Percentiles rank a stretch among this genome's conserved stretches.
Evolutionary conservation across 495 filamentous ascomycete genomes (phyloP).

Genomic region (Emericellopsis terricola): DNA sequence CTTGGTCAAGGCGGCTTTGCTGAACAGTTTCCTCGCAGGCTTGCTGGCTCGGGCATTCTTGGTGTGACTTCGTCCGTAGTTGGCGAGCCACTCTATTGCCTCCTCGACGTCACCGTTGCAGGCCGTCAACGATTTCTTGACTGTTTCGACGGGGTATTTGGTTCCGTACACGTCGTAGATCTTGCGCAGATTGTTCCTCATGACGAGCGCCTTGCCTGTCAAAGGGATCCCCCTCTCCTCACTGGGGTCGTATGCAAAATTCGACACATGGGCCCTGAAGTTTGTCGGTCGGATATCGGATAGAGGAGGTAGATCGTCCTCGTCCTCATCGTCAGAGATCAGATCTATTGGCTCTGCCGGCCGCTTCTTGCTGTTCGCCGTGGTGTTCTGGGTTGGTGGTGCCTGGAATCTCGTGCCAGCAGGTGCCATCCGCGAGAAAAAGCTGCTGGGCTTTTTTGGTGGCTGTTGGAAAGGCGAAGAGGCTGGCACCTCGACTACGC

Average conservation of each 20-base stretch:
- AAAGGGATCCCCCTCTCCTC: too few species aligned
- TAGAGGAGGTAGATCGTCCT: constrained; percentile 3
- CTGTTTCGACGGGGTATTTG: not conserved
- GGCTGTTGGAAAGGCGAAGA: constrained; percentile 55
- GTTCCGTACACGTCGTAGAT: constrained; percentile 1
- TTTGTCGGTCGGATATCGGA: constrained; percentile 3
- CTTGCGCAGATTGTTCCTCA: not conserved
- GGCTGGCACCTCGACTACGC: constrained; percentile 62
- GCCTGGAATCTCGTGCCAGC: constrained; percentile 52
- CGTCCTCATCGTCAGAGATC: constrained; percentile 12
- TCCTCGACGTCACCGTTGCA: not conserved
- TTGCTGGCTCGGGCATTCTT: too few species aligned
- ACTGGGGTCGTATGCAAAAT: not conserved
- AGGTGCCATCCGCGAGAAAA: constrained; percentile 50
- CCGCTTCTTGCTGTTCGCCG: not conserved
- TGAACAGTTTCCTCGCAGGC: too few species aligned
- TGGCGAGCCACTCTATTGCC: constrained; percentile 1
- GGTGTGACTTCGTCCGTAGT: too few species aligned
- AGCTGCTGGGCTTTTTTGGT: constrained; percentile 6
- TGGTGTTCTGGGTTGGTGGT: constrained; percentile 14
- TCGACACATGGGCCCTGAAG: constrained; percentile 1
- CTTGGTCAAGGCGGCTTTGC: too few species aligned
- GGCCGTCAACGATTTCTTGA: not conserved
- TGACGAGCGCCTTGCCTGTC: constrained; percentile 5
- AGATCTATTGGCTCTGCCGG: constrained; percentile 10